Base-by-base conservation (phyloP, 495 filamentous ascomycete genomes). In the Parathielavia hyrcaniae region DNA sequence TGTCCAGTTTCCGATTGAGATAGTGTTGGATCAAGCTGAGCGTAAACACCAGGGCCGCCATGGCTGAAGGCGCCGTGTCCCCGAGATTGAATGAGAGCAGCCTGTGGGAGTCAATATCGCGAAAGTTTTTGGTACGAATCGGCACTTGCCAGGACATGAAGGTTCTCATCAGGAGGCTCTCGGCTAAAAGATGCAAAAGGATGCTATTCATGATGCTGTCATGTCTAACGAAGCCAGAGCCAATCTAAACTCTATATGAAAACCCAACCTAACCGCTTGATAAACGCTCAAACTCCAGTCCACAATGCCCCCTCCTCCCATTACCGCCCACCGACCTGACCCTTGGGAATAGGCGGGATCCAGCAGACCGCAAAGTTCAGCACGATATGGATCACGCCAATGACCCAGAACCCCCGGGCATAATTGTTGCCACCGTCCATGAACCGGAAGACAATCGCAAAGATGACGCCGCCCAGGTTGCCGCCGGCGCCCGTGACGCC, bases 401-500 rank as follows among this genome's bases (percentile, higher is more conserved):
- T 88, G 57, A 91, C 85, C 88, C 87, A 90, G 65, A 91, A 80
- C 10, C 78, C 81, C 65, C 78, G 81, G 3, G 77, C 80, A 58
- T 91, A 96, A 55, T 85, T 66, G 0, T 66, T 75, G 3, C 83
- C 83, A 48, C 79, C 78, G 20, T 66, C 71, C 64, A 73, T 72
- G 70, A 91, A 93, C 54, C 91, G 76, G 76, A 96, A 93, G 59
- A 96, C 82, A 52, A 95, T 82, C 17, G 88, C 84, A 68, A 95
- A 95, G 55, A 93, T 76, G 39, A 95, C 85, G 19, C 91, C 91
- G 1, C 91, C 91, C 7, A 96, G 64, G 60, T 95, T 96, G 2
- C 91, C 91, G 13, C 82, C 74, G 0, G 86, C 90, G 9, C 91
- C 91, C 13, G 89, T 86, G 45, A 85, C 69, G 17, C 91, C 90